Conservation (phyloP, 768 basidiomycete genomes). For the Kwoniella pini region DNA sequence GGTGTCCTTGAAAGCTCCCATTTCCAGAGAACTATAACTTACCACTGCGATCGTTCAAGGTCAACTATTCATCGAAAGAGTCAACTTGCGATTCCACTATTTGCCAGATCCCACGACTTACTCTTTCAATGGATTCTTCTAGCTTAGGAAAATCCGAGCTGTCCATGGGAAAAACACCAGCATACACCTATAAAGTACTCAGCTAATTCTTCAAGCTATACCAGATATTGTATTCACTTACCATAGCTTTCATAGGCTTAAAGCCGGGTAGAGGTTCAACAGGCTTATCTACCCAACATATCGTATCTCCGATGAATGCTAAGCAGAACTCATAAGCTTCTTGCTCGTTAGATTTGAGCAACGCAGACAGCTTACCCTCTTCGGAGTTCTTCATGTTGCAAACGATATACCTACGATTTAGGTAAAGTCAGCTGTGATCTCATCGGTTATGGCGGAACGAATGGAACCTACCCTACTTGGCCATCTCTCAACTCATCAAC, state of each 20-base stretch:
- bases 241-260: slow-evolving; percentile 92
- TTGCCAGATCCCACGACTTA: slow-evolving; percentile 55
- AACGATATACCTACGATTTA: slow-evolving; percentile 56
- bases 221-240: slow-evolving; percentile 51
- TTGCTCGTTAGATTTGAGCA: background rate
- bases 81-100: slow-evolving; percentile 5
- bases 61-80: slow-evolving; percentile 35
- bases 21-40: slow-evolving; percentile 12
- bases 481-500: slow-evolving; percentile 57
- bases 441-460: background rate
- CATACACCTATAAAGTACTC: slow-evolving; percentile 70
- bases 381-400: slow-evolving; percentile 98
- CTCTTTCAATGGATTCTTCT: slow-evolving; percentile 91
- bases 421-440: background rate
- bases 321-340: background rate
- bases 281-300: slow-evolving; percentile 69
- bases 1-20: too few relatives aligned
- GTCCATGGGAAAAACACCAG: slow-evolving; percentile 91
- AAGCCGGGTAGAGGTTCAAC: slow-evolving; percentile 88
- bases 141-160: slow-evolving; percentile 87
- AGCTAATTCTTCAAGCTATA: too few relatives aligned
- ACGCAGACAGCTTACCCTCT: slow-evolving; percentile 64
- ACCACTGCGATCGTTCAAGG: slow-evolving; percentile 54
- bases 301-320: slow-evolving; percentile 79
- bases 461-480: slow-evolving; percentile 48